Percentiles rank a stretch among this genome's conserved stretches.
These are phyloP conservation scores for Thalassiosira livingstoniorum DNA, from an alignment of 352 stramenopile species.

Conservation along the genomic window DNA sequence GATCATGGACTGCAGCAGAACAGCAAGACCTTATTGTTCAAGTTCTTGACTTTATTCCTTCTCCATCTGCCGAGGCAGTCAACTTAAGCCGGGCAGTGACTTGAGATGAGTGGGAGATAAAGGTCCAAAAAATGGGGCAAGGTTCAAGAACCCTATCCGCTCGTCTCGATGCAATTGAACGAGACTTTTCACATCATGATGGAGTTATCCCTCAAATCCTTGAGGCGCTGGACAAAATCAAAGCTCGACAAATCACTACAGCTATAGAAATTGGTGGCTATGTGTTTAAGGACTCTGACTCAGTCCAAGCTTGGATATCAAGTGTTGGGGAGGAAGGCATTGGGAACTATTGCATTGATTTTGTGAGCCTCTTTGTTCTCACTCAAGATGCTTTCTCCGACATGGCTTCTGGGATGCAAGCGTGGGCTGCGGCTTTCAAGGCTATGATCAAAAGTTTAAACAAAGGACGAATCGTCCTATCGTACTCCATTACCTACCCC, in stretches of 20 bases:
- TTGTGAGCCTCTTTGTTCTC: not conserved
- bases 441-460: not conserved
- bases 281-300: not conserved
- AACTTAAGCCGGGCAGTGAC: too few relatives aligned
- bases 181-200: too few relatives aligned
- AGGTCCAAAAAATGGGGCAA: too few relatives aligned
- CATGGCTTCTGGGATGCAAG: not conserved
- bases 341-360: not conserved
- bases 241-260: not conserved
- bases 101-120: too few relatives aligned
- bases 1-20: too few relatives aligned
- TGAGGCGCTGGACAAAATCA: not conserved
- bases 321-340: not conserved
- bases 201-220: not conserved
- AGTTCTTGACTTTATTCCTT: too few relatives aligned
- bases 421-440: not conserved
- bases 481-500: not conserved
- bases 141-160: too few relatives aligned
- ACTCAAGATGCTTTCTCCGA: not conserved
- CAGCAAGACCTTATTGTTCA: too few relatives aligned
- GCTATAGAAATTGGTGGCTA: not conserved
- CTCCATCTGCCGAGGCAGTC: too few relatives aligned
- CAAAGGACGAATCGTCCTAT: not conserved
- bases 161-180: too few relatives aligned
- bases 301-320: not conserved